Evolutionary conservation across 345 rosid species (phyloP).

Genomic region (Combretum micranthum): DNA sequence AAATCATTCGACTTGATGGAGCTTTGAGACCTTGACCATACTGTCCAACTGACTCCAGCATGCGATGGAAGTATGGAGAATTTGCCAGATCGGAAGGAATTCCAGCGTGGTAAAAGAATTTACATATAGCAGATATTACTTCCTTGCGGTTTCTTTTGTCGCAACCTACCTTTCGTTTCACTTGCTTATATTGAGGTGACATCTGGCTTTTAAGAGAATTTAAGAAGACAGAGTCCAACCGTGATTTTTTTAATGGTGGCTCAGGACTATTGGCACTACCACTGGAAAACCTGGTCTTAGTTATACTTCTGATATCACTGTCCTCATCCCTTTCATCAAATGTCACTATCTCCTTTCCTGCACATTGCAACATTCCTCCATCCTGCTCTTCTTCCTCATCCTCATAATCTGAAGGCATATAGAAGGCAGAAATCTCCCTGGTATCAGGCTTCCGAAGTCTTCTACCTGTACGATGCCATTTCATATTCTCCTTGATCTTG

Average conservation of each 20-base stretch:
- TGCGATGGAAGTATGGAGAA: conserved; percentile 48
- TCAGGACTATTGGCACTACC: conserved; percentile 13
- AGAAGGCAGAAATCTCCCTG: conserved; percentile 20
- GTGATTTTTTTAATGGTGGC: conserved; percentile 23
- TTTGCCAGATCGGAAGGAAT: conserved; percentile 44
- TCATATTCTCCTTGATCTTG: conserved; percentile 42
- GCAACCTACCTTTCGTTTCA: conserved; percentile 19
- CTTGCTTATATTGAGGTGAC: conserved; percentile 19
- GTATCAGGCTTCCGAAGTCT: conserved; percentile 20
- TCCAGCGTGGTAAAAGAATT: conserved; percentile 59
- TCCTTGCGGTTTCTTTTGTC: conserved; percentile 38
- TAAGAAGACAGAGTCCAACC: conserved; percentile 31
- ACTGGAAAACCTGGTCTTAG: conserved; percentile 10
- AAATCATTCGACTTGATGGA: conserved; percentile 38
- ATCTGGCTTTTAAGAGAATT: conserved; percentile 20
- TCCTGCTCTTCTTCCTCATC: conserved; percentile 27
- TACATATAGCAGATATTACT: conserved; percentile 46
- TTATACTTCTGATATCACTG: conserved; percentile 15
- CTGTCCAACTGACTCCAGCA: conserved; percentile 56
- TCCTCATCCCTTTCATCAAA: conserved; percentile 16
- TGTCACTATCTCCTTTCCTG: conserved; percentile 10
- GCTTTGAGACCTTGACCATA: conserved; percentile 39
- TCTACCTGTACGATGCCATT: conserved; percentile 40
- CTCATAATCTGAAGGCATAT: conserved; percentile 24
- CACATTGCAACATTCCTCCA: conserved; percentile 15